Evolutionary conservation across 2,329 filamentous ascomycete genomes (phyloP).

Genomic region (Colletotrichum tanaceti): DNA sequence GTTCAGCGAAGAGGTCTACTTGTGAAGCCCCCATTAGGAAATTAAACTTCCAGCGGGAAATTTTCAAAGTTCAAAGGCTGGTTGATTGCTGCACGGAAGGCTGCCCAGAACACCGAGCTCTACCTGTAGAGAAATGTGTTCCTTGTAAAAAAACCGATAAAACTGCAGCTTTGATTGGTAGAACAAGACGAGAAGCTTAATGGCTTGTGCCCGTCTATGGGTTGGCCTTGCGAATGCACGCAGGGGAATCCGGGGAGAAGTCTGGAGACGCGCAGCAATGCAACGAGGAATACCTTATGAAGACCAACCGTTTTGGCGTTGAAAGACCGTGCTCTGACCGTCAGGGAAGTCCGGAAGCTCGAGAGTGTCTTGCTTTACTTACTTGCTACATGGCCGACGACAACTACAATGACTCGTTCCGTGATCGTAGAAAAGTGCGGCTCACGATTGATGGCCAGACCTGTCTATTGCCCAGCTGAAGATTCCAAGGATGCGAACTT

Average conservation of each 20-base stretch:
- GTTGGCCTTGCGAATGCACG: constrained; percentile 23
- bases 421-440: constrained; percentile 13
- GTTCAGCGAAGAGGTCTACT: constrained; percentile 8
- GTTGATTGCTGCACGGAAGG: constrained; percentile 31
- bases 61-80: constrained; percentile 32
- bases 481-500: neutral
- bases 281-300: constrained; percentile 25
- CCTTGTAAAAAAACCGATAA: constrained; percentile 2
- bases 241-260: constrained; percentile 28
- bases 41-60: constrained; percentile 36
- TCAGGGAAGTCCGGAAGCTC: constrained; percentile 13
- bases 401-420: constrained; percentile 26
- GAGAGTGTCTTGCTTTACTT: constrained; percentile 18
- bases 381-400: neutral
- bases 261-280: neutral
- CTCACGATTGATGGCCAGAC: constrained; percentile 6
- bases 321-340: constrained; percentile 23
- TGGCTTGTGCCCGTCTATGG: constrained; percentile 16
- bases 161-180: constrained; percentile 11
- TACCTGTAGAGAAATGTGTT: constrained; percentile 16
- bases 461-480: constrained; percentile 13
- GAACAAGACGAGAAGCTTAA: neutral
- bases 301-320: neutral
- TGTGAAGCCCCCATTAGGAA: constrained; percentile 19
- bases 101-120: constrained; percentile 27